phyloP scores from a whole-genome alignment of 1,284 basidiomycete genomes.

The Erythrobasidium hasegawianum region DNA sequence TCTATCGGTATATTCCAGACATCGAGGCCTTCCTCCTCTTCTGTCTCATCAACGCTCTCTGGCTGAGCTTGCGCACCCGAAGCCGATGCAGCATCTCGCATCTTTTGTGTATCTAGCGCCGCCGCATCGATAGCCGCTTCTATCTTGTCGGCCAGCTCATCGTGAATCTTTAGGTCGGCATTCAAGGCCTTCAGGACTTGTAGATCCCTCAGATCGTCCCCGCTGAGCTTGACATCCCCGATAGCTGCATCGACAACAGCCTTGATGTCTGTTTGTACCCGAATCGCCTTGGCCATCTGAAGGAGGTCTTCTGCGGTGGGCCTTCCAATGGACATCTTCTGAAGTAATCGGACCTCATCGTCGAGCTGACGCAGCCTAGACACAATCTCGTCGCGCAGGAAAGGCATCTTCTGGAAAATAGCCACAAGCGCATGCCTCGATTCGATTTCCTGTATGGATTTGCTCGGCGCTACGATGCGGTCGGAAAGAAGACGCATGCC shows the following conservation, averaged over 20 bases:
- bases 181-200: background rate
- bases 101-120: slow-evolving; percentile 31
- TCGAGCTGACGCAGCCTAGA: slow-evolving; percentile 61
- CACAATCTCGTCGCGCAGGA: slow-evolving; percentile 67
- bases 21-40: slow-evolving; percentile 37
- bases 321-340: slow-evolving; percentile 68
- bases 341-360: slow-evolving; percentile 72
- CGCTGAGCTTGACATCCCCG: background rate
- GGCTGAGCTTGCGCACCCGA: slow-evolving; percentile 17
- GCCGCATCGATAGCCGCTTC: slow-evolving; percentile 56
- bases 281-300: slow-evolving; percentile 56
- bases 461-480: slow-evolving; percentile 62
- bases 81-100: slow-evolving; percentile 21
- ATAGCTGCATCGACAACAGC: background rate
- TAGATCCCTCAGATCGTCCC: background rate
- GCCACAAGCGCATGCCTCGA: slow-evolving; percentile 74
- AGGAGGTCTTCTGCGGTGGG: slow-evolving; percentile 67
- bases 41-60: slow-evolving; percentile 38
- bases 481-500: slow-evolving; percentile 68
- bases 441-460: slow-evolving; percentile 67
- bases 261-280: slow-evolving; percentile 24
- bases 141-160: slow-evolving; percentile 60
- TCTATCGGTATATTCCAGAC: slow-evolving; percentile 25
- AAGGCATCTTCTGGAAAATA: slow-evolving; percentile 62
- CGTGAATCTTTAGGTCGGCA: slow-evolving; percentile 51